phyloP scores from a whole-genome alignment of 345 rosid species.

The Eucalyptus regnans region DNA sequence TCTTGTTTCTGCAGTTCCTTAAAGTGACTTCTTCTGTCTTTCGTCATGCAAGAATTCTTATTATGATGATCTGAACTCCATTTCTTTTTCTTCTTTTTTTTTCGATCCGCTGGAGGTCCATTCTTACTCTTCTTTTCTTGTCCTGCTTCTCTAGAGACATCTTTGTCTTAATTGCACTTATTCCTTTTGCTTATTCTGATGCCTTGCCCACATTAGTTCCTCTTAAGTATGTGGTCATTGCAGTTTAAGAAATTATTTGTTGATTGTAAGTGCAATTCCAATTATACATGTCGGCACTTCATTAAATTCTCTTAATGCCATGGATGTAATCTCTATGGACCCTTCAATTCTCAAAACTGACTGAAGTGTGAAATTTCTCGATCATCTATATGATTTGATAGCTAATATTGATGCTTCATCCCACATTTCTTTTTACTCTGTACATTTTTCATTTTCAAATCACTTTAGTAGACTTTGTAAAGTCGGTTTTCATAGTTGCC shows the following conservation, averaged over 20 bases:
- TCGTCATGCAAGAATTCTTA: background rate
- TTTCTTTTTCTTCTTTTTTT: no score
- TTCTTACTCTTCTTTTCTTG: background rate
- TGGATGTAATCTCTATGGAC: background rate
- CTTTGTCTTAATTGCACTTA: background rate
- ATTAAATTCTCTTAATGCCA: background rate
- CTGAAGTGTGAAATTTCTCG: background rate
- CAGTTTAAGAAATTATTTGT: background rate
- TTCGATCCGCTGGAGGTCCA: background rate
- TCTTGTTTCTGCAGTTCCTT: background rate
- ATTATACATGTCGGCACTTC: background rate
- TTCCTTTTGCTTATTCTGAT: background rate
- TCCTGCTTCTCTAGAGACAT: background rate
- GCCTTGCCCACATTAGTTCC: background rate
- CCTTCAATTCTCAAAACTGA: background rate
- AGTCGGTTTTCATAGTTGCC: background rate
- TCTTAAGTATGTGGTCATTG: background rate
- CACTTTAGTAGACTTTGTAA: background rate
- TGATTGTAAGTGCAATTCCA: background rate
- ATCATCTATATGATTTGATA: background rate
- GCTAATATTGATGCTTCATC: background rate
- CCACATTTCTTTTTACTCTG: background rate
- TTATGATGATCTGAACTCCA: background rate
- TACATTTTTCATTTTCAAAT: background rate
- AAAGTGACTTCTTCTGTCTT: background rate